phyloP scores from a whole-genome alignment of 192 early-diverging fungal genomes.

The Linnemannia elongata region DNA sequence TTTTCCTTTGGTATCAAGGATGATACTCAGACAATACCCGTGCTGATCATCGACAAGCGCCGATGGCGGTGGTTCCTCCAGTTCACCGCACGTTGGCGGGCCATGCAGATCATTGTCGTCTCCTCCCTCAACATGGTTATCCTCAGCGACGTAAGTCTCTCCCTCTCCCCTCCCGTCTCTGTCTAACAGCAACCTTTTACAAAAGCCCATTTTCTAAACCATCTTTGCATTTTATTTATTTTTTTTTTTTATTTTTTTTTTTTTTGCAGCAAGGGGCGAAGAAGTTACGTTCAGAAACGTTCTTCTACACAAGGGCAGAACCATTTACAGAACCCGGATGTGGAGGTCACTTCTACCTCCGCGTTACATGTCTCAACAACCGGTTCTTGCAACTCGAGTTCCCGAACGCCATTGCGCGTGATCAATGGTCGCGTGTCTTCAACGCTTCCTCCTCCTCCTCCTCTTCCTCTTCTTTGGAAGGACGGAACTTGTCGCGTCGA shows the following conservation, averaged over 20 bases:
- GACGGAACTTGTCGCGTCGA: neutral
- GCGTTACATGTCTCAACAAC: neutral
- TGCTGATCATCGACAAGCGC: neutral
- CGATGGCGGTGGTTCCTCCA: neutral
- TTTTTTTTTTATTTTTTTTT: neutral
- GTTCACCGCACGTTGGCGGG: neutral
- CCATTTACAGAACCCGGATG: neutral
- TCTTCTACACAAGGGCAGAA: neutral
- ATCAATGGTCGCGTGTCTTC: slow-evolving; percentile 13
- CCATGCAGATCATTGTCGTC: slow-evolving; percentile 6
- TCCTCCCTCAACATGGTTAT: neutral
- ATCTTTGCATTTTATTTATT: no score
- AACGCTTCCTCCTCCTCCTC: neutral
- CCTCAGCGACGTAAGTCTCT: slow-evolving; percentile 8
- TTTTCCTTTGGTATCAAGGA: slow-evolving; percentile 14
- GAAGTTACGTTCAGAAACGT: neutral
- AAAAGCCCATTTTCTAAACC: neutral
- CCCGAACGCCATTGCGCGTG: slow-evolving; percentile 5
- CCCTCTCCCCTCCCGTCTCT: neutral
- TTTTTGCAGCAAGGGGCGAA: neutral
- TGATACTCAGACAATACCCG: slow-evolving; percentile 4
- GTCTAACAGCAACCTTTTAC: neutral
- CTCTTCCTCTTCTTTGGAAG: neutral
- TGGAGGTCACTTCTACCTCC: neutral
- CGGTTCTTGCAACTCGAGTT: neutral